A percentile compares a stretch with the other conserved stretches of the same genome.
phyloP scores from a whole-genome alignment of 495 filamentous ascomycete genomes.

The Annulohypoxylon bovei region DNA sequence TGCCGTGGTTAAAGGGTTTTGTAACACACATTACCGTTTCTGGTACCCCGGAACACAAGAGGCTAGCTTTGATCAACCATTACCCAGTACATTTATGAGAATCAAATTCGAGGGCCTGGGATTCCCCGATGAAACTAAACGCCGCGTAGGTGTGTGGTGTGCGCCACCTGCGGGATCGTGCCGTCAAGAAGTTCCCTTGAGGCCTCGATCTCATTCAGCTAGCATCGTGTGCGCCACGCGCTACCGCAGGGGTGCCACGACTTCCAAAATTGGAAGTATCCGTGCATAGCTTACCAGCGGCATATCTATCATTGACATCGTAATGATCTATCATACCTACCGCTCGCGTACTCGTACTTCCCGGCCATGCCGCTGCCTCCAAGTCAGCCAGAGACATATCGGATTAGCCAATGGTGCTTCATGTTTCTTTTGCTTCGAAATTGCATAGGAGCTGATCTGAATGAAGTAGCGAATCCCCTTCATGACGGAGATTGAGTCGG shows the following conservation, averaged over 20 bases:
- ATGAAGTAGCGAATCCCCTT: neutral
- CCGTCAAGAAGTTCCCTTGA: neutral
- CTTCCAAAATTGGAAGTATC: constrained; percentile 12
- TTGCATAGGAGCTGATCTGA: constrained; percentile 10
- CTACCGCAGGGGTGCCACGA: neutral
- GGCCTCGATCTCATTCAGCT: constrained; percentile 32
- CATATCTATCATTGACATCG: constrained; percentile 8
- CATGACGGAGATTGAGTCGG: constrained; percentile 11
- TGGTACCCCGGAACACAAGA: neutral
- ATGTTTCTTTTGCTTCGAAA: constrained; percentile 9
- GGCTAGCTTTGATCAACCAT: neutral
- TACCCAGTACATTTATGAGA: neutral
- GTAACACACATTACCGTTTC: constrained; percentile 5
- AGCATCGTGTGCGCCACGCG: constrained; percentile 13
- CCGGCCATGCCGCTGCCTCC: constrained; percentile 14
- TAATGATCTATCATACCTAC: constrained; percentile 17
- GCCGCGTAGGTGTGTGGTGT: neutral
- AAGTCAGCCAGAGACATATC: constrained; percentile 4
- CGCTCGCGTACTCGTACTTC: neutral
- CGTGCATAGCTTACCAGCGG: neutral
- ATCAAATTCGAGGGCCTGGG: constrained; percentile 1
- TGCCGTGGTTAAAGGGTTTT: neutral
- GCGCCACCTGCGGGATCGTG: constrained; percentile 15
- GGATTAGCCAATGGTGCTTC: neutral
- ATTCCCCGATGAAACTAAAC: neutral